These are phyloP conservation scores for Pelargonium fulgidum DNA, from an alignment of 441 rosid species.

Conservation along the genomic window DNA sequence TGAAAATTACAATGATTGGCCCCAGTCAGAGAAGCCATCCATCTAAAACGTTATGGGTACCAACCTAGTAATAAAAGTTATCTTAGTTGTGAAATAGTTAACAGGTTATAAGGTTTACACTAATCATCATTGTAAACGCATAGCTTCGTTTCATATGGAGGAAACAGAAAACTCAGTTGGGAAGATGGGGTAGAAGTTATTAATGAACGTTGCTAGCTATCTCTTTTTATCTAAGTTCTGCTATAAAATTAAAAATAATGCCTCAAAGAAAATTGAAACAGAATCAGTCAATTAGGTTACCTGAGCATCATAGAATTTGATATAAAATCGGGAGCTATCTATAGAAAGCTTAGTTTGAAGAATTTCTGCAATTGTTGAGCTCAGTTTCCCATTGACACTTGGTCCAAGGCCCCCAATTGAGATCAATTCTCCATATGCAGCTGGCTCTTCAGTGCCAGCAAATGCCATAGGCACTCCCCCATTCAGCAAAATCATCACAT, in stretches of 20 bases:
- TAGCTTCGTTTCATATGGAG: neutral
- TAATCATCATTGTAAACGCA: neutral
- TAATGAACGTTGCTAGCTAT: neutral
- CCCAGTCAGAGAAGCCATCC: neutral
- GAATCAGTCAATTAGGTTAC: slow-evolving; percentile 27
- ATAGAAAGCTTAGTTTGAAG: slow-evolving; percentile 79
- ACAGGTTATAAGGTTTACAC: neutral
- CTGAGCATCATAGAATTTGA: slow-evolving; percentile 75
- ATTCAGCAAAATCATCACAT: slow-evolving; percentile 79
- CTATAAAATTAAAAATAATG: neutral
- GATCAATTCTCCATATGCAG: slow-evolving; percentile 79
- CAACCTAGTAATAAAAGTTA: neutral
- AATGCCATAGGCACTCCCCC: slow-evolving; percentile 80
- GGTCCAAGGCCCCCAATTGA: slow-evolving; percentile 77
- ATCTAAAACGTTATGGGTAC: neutral
- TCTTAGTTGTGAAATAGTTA: neutral
- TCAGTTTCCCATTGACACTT: slow-evolving; percentile 62
- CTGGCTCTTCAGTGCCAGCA: slow-evolving; percentile 79
- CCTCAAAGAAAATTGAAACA: neutral
- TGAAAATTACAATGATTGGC: neutral
- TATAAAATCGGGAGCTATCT: slow-evolving; percentile 77
- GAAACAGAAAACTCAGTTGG: neutral
- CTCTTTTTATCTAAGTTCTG: neutral
- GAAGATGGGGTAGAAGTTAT: neutral
- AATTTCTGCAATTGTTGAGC: slow-evolving; percentile 69